Evolutionary conservation across 2,329 filamentous ascomycete genomes (phyloP).

Genomic region (Cercospora janseana): DNA sequence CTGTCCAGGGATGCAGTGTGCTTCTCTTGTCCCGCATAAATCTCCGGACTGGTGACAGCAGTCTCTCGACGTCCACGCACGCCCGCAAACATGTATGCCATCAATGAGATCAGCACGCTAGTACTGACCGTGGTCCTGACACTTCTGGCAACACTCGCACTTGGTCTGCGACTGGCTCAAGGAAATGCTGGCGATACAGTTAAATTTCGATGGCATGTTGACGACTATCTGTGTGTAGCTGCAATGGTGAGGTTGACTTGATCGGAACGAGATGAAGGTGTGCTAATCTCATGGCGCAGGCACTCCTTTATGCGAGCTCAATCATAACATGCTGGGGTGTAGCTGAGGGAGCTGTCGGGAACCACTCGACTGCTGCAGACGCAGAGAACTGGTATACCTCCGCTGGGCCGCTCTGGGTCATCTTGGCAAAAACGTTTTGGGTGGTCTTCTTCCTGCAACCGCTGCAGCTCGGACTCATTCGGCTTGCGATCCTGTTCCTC

Average conservation of each 20-base stretch:
- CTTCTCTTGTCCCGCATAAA: no score
- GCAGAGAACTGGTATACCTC: constrained; percentile 20
- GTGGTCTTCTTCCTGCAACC: constrained; percentile 19
- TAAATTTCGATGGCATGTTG: constrained; percentile 12
- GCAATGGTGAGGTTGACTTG: constrained; percentile 12
- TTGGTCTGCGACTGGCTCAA: constrained; percentile 13
- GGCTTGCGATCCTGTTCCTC: constrained; percentile 19
- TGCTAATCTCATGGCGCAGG: background rate
- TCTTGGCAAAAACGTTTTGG: constrained; percentile 19
- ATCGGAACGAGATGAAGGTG: background rate
- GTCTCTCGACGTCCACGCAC: no score
- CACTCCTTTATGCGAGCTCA: constrained; percentile 16
- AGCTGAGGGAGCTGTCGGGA: constrained; percentile 11
- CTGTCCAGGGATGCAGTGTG: no score
- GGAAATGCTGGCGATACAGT: constrained; percentile 15
- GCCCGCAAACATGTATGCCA: constrained; percentile 15
- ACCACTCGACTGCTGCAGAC: constrained; percentile 17
- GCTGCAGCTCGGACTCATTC: constrained; percentile 15
- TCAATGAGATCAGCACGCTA: constrained; percentile 16
- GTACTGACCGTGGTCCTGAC: constrained; percentile 16
- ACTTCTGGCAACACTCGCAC: constrained; percentile 14
- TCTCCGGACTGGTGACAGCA: no score
- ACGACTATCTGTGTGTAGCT: constrained; percentile 16
- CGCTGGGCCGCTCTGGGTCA: constrained; percentile 16
- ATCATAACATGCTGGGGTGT: constrained; percentile 18